Base-by-base conservation (phyloP, 805 yeast species). In the Crinitomyces ghanaensis region DNA sequence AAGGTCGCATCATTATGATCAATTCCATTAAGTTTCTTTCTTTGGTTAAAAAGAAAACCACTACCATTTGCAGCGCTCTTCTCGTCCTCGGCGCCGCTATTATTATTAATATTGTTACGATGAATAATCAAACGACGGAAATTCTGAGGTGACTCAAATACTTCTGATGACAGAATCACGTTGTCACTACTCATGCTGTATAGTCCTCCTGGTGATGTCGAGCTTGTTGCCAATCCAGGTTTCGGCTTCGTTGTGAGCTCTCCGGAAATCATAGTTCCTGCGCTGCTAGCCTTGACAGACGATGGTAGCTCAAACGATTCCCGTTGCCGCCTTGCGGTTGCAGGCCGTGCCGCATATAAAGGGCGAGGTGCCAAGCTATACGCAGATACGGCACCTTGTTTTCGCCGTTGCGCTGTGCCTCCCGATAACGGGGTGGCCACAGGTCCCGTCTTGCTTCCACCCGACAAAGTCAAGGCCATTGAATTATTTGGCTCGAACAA, bases 361-460 rank as follows among this genome's bases (percentile, higher is more conserved):
- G 79, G 75, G 38, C 66, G 72, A 31, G 91, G 88, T 1, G 77
- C 67, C 24, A 78, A 56, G 49, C 71, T 70, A 44, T 74, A 77
- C 0, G 80, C 76, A 13, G 73, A 60, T 30, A 71, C 48, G 28
- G 79, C 57, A n/a, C 74, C 70, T 16, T 70, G 72, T 53, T 76
- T 78, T 54, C 73, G 77, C 31, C 57, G 60, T 25, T 62, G 53
- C 3, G 41, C 32, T 6, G 47, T 30, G 23, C 35, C 26, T 2
- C 61, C 55, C 15, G 57, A 54, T 5, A 70, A 45, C 4, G 77
- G 74, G 17, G 66, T 68, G 4, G 65, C 66, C 5, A 69, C 57
- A 6, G 71, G 66, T 26, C 62, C 64, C 5, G 65, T 59, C 11
- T 60, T 50, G 19, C 48, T 45, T n/a, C 57, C 49, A n/a, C n/a